These are phyloP conservation scores for Xenoacremonium recifei DNA, from an alignment of 2,329 filamentous ascomycete genomes.

Conservation along the genomic window DNA sequence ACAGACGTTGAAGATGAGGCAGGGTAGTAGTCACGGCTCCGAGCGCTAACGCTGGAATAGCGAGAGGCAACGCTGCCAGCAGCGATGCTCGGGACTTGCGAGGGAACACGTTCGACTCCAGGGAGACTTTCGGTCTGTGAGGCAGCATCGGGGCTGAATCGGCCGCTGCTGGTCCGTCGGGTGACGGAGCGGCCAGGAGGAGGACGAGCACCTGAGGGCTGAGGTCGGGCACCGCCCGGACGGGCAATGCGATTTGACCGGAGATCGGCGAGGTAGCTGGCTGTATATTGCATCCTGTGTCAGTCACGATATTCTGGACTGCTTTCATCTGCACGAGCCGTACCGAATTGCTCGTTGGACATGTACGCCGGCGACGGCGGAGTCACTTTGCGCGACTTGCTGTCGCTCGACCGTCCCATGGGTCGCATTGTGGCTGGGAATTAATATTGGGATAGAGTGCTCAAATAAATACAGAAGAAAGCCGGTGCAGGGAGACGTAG, in stretches of 20 bases:
- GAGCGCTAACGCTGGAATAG: constrained; percentile 44
- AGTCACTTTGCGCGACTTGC: constrained; percentile 52
- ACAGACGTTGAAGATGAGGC: constrained; percentile 30
- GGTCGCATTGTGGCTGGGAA: constrained; percentile 25
- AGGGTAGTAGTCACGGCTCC: constrained; percentile 53
- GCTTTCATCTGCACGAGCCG: constrained; percentile 15
- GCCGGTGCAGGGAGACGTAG: background rate
- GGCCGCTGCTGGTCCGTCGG: constrained; percentile 25
- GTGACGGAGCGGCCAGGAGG: constrained; percentile 31
- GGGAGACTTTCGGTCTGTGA: constrained; percentile 25
- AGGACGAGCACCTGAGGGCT: constrained; percentile 39
- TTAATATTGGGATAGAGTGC: constrained; percentile 1
- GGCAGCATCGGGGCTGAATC: constrained; percentile 30
- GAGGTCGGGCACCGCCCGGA: constrained; percentile 70
- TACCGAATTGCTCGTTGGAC: constrained; percentile 67
- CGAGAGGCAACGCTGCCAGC: constrained; percentile 49
- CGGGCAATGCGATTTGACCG: constrained; percentile 65
- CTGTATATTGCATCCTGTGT: constrained; percentile 39
- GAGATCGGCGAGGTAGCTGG: constrained; percentile 68
- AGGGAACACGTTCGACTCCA: constrained; percentile 25
- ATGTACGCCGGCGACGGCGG: constrained; percentile 64
- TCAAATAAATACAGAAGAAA: no score
- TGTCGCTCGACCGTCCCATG: constrained; percentile 32
- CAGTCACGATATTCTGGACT: constrained; percentile 12
- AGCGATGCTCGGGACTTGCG: constrained; percentile 38